Evolutionary conservation across 2,329 filamentous ascomycete species (phyloP).

Genomic region (Apiospora marii): DNA sequence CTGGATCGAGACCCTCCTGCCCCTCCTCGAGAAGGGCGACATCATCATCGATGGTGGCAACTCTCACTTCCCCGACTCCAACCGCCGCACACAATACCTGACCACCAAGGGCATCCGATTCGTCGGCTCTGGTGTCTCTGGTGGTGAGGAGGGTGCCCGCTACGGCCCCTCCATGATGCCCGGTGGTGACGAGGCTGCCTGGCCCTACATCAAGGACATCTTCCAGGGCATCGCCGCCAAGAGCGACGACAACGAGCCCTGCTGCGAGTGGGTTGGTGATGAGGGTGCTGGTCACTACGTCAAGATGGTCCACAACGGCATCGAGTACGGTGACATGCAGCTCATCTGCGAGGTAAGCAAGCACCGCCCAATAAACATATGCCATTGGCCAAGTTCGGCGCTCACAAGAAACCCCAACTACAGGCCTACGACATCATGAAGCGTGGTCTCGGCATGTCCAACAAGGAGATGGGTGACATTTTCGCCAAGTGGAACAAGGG

Average conservation of each 20-base stretch:
- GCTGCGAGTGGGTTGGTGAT: conserved; percentile 99
- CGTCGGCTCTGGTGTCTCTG: conserved; percentile 96
- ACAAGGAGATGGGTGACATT: conserved; percentile 96
- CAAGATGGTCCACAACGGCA: conserved; percentile 99
- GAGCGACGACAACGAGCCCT: conserved; percentile 91
- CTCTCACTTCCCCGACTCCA: conserved; percentile 99
- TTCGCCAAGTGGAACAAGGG: conserved; percentile 98
- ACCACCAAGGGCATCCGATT: conserved; percentile 88
- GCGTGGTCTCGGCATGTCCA: conserved; percentile 86
- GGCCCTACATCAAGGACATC: conserved; percentile 98
- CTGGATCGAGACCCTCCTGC: conserved; percentile 96
- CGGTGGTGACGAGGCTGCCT: conserved; percentile 97
- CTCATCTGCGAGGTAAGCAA: conserved; percentile 89
- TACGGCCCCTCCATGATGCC: conserved; percentile 99
- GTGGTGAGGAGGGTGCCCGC: conserved; percentile 98
- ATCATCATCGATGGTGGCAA: conserved; percentile 99
- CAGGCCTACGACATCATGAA: conserved; percentile 99
- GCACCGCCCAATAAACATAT: conserved; percentile 39
- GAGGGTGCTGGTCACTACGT: conserved; percentile 99
- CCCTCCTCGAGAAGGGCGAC: conserved; percentile 82
- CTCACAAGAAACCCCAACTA: conserved; percentile 27
- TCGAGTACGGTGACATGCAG: conserved; percentile 99
- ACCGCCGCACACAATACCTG: conserved; percentile 94
- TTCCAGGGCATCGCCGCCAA: conserved; percentile 98
- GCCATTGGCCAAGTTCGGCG: neutral